A percentile compares a stretch with the other conserved stretches of the same genome.
phyloP scores from a whole-genome alignment of 495 filamentous ascomycete genomes.

The Eremomyces bilateralis region DNA sequence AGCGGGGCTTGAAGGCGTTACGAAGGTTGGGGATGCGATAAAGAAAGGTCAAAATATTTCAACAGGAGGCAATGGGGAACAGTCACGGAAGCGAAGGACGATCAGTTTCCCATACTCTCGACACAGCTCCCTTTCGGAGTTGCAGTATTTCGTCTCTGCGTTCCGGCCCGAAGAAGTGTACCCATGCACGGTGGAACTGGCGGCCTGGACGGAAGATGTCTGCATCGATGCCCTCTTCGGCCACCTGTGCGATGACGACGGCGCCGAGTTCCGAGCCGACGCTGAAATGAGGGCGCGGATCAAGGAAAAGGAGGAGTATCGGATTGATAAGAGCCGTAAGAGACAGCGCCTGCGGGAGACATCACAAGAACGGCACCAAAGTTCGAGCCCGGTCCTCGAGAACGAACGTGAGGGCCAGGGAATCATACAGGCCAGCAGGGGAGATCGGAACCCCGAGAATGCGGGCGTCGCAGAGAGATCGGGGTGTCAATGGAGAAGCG shows the following conservation, averaged over 20 bases:
- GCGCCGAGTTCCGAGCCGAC: slow-evolving; percentile 54
- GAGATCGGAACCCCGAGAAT: background rate
- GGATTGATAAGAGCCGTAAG: background rate
- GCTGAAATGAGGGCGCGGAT: slow-evolving; percentile 27
- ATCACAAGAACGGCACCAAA: background rate
- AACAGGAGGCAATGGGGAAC: too few species aligned
- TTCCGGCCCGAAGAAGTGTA: slow-evolving; percentile 60
- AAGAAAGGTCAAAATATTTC: too few species aligned
- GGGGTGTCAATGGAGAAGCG: too few species aligned
- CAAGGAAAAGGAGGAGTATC: background rate
- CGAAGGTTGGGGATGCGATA: background rate
- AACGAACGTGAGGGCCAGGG: background rate
- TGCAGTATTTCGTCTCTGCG: slow-evolving; percentile 42
- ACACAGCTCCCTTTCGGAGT: slow-evolving; percentile 69
- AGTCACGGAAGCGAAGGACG: too few species aligned
- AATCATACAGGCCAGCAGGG: background rate
- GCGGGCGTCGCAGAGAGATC: too few species aligned
- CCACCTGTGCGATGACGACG: slow-evolving; percentile 33
- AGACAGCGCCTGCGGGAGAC: background rate
- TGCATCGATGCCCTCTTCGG: slow-evolving; percentile 52
- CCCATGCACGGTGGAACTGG: slow-evolving; percentile 57
- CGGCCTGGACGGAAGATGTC: slow-evolving; percentile 36
- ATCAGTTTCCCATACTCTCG: slow-evolving; percentile 66
- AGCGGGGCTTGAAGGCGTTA: background rate
- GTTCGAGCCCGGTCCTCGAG: background rate